Base-by-base conservation (phyloP, 2,329 filamentous ascomycete species). In the Karstenula rhodostoma region DNA sequence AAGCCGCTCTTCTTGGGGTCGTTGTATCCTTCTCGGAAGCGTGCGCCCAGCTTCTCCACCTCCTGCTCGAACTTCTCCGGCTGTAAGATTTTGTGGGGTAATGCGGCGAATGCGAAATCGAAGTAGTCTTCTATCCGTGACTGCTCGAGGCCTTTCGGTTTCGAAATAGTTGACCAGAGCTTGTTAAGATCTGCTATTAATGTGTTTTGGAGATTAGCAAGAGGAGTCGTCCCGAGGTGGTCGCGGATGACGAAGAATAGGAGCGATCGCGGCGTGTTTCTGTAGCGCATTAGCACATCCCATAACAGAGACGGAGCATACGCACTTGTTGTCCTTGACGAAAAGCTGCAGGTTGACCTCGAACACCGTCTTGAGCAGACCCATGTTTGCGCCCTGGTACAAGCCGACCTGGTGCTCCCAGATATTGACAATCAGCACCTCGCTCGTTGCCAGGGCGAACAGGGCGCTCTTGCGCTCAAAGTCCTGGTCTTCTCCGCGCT, bases 381-480 rank as follows among this genome's bases (percentile, higher is more conserved):
- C 95, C 95, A 99, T 99, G 79, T 99, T 99, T 71, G 95, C 95
- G 59, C 95, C 95, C 81, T 99, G 94, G 77, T 99, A 99, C 78
- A 99, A 80, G 50, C 95, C 95, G 63, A 99, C 95, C 80, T 99
- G 95, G 79, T 97, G 94, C 80, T 99, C 95, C 95, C 95, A 99
- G 68, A 99, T 96, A 77, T 99, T 99, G 79, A 99, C 91, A 75
- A 99, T 96, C 70, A 99, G 85, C 55, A 99, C 94, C 82, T 99
- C 95, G 77, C 94, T 98, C 19, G 95, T 99, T 52, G 95, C 95
- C 72, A 99, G 86, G 54, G 95, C 95, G 80, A 99, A 99, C 22
- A 99, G 86, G 25, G 95, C 95, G 78, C 94, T 97, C 84, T 99
- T 99, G 74, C 95, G 87, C 85, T 99, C 95, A 79, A 99, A 99